Evolutionary conservation across 2,329 filamentous ascomycete species (phyloP).

Genomic region (Fusarium poae): DNA sequence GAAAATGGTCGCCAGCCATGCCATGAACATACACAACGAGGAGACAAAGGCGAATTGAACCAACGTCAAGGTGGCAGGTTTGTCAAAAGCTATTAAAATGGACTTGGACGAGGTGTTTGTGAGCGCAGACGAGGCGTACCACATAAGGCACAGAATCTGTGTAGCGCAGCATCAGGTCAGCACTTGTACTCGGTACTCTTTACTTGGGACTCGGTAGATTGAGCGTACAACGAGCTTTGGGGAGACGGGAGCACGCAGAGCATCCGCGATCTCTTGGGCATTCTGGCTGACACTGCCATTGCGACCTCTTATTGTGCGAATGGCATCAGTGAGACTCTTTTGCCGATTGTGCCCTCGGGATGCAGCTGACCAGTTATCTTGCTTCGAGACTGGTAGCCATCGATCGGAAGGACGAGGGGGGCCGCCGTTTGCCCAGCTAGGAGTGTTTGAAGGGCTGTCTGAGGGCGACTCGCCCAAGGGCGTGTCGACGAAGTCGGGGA

Average conservation of each 20-base stretch:
- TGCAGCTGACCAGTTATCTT: conserved; percentile 47
- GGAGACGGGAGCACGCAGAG: conserved; percentile 89
- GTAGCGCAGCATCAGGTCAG: conserved; percentile 49
- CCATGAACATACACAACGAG: conserved; percentile 84
- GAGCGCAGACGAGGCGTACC: conserved; percentile 95
- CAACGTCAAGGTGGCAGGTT: conserved; percentile 90
- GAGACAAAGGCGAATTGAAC: conserved; percentile 95
- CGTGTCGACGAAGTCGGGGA: conserved; percentile 67
- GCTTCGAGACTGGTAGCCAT: conserved; percentile 48
- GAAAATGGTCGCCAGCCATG: conserved; percentile 79
- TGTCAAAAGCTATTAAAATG: conserved; percentile 90
- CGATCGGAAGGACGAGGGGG: conserved; percentile 50
- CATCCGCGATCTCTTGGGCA: conserved; percentile 92
- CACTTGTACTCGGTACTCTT: conserved; percentile 26
- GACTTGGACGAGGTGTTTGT: conserved; percentile 99
- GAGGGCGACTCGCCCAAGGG: conserved; percentile 49
- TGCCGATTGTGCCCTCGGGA: conserved; percentile 74
- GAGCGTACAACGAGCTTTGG: conserved; percentile 82
- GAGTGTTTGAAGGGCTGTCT: conserved; percentile 47
- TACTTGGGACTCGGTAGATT: conserved; percentile 24
- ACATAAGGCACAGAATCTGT: conserved; percentile 86
- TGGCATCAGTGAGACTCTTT: conserved; percentile 91
- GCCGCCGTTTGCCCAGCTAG: conserved; percentile 49
- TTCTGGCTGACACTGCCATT: conserved; percentile 91
- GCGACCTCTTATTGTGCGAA: conserved; percentile 82